Evolutionary conservation across 1,139 yeast genomes (phyloP).

Genomic region (Saccharomycopsis hybrid): DNA sequence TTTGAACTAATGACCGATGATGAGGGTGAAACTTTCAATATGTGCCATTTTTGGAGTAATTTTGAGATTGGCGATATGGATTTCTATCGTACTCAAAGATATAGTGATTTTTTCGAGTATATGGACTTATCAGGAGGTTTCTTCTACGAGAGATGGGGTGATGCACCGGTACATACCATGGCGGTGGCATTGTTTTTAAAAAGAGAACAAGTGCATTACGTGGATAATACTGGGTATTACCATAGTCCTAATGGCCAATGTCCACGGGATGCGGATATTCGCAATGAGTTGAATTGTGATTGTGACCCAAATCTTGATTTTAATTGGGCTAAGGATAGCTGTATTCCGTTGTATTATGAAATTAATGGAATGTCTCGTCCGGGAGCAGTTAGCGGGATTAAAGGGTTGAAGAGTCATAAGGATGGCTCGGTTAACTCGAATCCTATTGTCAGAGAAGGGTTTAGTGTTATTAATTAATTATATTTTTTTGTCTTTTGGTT

Average conservation of each 20-base stretch:
- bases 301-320: conserved; percentile 39
- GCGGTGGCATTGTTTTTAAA: conserved; percentile 48
- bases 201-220: conserved; percentile 43
- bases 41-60: conserved; percentile 63
- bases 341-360: conserved; percentile 20
- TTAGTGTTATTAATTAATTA: background rate
- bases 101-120: conserved; percentile 43
- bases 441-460: conserved; percentile 19
- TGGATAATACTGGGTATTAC: conserved; percentile 51
- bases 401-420: conserved; percentile 16
- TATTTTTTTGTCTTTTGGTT: too few species aligned
- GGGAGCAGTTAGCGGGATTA: background rate
- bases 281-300: conserved; percentile 42
- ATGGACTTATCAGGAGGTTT: conserved; percentile 53
- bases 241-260: conserved; percentile 58
- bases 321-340: conserved; percentile 18
- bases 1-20: conserved; percentile 45
- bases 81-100: conserved; percentile 45
- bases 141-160: conserved; percentile 65
- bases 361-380: conserved; percentile 18
- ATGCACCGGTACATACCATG: conserved; percentile 58
- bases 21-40: conserved; percentile 42
- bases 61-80: conserved; percentile 52
- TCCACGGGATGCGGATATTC: conserved; percentile 42
- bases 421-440: conserved; percentile 12